Evolutionary conservation across 768 basidiomycete species (phyloP), one percentile per base, ranked within the genome.

Genomic region (Mycena belliarum): DNA sequence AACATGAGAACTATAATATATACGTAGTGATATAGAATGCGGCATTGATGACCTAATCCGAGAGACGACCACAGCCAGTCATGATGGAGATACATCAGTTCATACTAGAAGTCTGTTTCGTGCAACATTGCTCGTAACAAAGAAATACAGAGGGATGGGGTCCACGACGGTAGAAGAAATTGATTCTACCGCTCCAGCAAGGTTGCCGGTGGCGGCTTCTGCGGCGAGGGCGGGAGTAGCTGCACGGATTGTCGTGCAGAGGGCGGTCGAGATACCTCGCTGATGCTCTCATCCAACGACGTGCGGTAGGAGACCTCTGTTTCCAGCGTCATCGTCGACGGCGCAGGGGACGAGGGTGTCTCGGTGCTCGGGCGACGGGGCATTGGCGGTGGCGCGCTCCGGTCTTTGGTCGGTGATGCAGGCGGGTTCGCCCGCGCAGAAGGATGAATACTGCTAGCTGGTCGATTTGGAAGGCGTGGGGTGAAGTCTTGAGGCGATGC

Each of bases 391-490:
- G 21, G 12, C 5, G 12, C 24, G 35, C 21, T 40, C 24, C 65
- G 73, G 38, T 76, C 78, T 62, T 73, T 74, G 20, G 68, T 77
- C 6, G 87, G 84, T 0, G 84, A 79, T 33, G 73, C 48, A 2
- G 62, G 68, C 18, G 78, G 75, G 66, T 79, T 79, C 10, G 76
- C 75, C 25, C 89, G 82, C 23, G 83, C 74, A 14, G 89, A 91
- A 14, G 90, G 91, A 62, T 93, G 91, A 51, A 93, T 92, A 66
- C 90, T 92, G 44, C 78, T 81, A 15, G 81, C 74, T 4, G 91
- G 91, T 25, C 87, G 82, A 6, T 80, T 66, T 8, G 91, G 90
- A 21, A 91, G 76, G 35, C 79, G 80, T 0, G 91, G 91, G 0
- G 85, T 80, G 62, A 92, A 93, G 70, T 93, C 91, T 63, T 86